Base-by-base conservation (phyloP, 2,329 filamentous ascomycete species). In the Fusarium ambrosium region DNA sequence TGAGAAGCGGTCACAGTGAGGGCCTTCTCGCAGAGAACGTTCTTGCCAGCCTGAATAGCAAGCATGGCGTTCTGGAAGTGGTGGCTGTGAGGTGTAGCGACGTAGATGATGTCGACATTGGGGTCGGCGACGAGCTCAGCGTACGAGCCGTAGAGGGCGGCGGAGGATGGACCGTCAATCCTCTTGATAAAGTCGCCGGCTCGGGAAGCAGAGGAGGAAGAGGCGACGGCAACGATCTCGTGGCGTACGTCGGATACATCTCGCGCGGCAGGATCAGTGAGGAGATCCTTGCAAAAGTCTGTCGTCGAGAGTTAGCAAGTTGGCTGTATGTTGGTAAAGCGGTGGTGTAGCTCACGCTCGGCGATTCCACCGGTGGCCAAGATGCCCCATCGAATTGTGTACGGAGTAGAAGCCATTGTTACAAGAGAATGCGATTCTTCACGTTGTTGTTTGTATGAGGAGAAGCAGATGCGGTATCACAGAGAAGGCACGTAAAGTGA, bases 1-100 rank as follows among this genome's bases (percentile, higher is more conserved):
- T 98, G 95, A 11, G 90, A 87, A 4, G 93, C 94, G 73, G 93
- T 97, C 72, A 96, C 93, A 1, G 95, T 97, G 78, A 98, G 92
- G 0, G 95, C 91, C 87, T 98, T 98, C 84, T 98, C 95, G 83
- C 95, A 97, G 37, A 98, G 89, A 34, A 98, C 94, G 79, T 96
- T 89, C 87, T 97, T 98, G 79, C 94, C 93, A 9, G 93, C 93
- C 75, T 94, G 89, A 43, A 98, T 87, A 51, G 92, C 93, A n/a
- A 97, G 89, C 90, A 95, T 94, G 73, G 91, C 90, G 84, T 98
- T 96, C 82, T 97, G 94, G 86, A 95, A 97, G 86, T 98, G 95
- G 83, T 97, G 95, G 78, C 93, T 95, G 85, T 97, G 95, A 18
- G 95, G 95, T 5, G 95, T 97, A 27, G 94, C 95, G 66, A 98